These are phyloP conservation scores for Phytophthora cryptogea DNA, from an alignment of 352 stramenopile genomes.

Conservation along the genomic window DNA sequence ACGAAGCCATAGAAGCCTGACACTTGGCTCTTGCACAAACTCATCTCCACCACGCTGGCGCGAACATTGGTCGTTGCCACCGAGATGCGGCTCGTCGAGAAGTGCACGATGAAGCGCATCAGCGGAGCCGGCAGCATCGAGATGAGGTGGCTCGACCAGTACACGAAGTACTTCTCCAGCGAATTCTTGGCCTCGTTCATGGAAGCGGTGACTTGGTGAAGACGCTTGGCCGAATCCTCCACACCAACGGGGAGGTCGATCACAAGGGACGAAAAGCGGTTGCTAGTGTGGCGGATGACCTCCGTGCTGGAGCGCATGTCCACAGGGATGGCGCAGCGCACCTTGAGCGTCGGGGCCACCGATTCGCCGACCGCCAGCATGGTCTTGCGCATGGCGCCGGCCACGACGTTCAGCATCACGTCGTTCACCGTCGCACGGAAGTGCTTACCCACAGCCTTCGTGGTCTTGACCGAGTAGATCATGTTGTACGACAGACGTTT, in stretches of 20 bases:
- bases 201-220: conserved; percentile 45
- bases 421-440: conserved; percentile 78
- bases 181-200: conserved; percentile 85
- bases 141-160: conserved; percentile 58
- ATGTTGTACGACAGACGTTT: conserved; percentile 81
- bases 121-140: conserved; percentile 57
- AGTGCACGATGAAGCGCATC: conserved; percentile 60
- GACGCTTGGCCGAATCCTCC: conserved; percentile 49
- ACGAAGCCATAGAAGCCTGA: conserved; percentile 76
- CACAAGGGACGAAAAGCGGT: conserved; percentile 80
- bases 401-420: conserved; percentile 80
- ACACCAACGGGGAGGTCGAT: conserved; percentile 76
- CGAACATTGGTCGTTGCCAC: conserved; percentile 78
- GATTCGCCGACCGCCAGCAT: conserved; percentile 46
- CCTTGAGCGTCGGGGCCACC: conserved; percentile 50
- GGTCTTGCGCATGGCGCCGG: conserved; percentile 73
- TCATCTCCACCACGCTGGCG: conserved; percentile 52
- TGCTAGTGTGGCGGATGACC: conserved; percentile 61
- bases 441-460: conserved; percentile 75
- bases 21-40: conserved; percentile 57
- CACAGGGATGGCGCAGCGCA: conserved; percentile 77
- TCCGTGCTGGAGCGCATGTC: conserved; percentile 79
- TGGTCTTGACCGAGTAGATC: conserved; percentile 68
- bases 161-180: conserved; percentile 80
- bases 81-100: conserved; percentile 58